phyloP scores from a whole-genome alignment of 163 green algal genomes.

The Chlorella variabilis region DNA sequence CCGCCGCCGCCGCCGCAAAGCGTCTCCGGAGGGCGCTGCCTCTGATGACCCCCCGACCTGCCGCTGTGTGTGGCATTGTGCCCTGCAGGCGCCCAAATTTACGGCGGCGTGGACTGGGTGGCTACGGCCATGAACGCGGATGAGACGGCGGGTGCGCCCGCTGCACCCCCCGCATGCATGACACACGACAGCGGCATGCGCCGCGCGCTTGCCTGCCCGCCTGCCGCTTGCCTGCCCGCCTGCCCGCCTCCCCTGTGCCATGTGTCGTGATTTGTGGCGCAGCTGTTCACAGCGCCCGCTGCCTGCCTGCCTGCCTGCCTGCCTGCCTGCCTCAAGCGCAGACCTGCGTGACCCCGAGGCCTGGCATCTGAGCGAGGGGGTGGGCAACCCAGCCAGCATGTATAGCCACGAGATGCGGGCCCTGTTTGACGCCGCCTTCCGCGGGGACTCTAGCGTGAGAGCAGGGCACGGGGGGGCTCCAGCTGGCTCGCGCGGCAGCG shows the following conservation, averaged over 20 bases:
- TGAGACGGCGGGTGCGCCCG: constrained; percentile 2
- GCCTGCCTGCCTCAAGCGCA: neutral
- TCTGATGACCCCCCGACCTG: too few relatives aligned
- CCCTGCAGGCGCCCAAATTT: constrained; percentile 31
- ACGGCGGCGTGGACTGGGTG: constrained; percentile 50
- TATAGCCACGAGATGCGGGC: constrained; percentile 40
- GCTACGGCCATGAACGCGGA: constrained; percentile 40
- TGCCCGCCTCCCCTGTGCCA: neutral
- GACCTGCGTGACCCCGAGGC: constrained; percentile 38
- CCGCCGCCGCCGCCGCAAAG: too few relatives aligned
- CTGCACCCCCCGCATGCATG: too few relatives aligned
- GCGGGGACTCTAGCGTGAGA: constrained; percentile 15
- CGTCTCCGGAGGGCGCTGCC: too few relatives aligned
- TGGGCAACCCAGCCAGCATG: constrained; percentile 50
- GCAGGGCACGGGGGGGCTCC: too few relatives aligned
- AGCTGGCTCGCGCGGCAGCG: too few relatives aligned
- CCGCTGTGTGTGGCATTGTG: too few relatives aligned
- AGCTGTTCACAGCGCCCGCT: too few relatives aligned
- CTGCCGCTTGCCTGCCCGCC: neutral
- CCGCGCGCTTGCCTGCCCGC: too few relatives aligned
- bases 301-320: neutral
- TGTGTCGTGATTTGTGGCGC: too few relatives aligned
- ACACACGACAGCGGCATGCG: too few relatives aligned
- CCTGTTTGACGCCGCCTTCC: constrained; percentile 48
- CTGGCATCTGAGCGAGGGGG: constrained; percentile 11